Evolutionary conservation across 2,329 filamentous ascomycete species (phyloP), one percentile per base, ranked within the genome.

Genomic region (Neodidymelliopsis sp.): DNA sequence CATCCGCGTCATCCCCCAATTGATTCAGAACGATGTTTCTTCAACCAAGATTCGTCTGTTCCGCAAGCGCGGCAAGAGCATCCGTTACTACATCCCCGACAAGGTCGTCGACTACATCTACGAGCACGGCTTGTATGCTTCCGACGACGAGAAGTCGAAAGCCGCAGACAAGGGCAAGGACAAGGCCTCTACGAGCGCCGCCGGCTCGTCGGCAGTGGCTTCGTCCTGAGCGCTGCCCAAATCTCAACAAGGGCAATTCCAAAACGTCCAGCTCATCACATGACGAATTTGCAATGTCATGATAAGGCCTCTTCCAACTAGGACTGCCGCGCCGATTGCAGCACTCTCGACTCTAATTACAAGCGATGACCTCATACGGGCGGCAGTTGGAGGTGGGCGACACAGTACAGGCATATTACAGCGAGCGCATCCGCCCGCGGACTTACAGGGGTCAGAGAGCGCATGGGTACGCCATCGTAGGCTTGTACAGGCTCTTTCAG

Each of bases 11-110:
- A 93, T 96, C 56, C 88, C 90, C 47, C 90, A 96, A 73, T 83
- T 96, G 40, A 92, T 96, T 37, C 86, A 90, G 58, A 93, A 93
- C 71, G 89, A 94, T 62, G 87, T 94, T 52, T 91, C 87, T 64
- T 91, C 87, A 55, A 86, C 84, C 50, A 86, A 96, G 76, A 92
- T 96, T 53, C 84, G 92, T 30, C 77, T 95, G 3, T 90, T 95
- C 67, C 65, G 70, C 39, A 74, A 73, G 60, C 67, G 70, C 11
- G 70, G 69, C 50, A 73, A 73, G 69, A 72, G 69, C 49, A 74
- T 74, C 30, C 70, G 71, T 19, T 74, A 73, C 65, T 72, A 73
- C 42, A 72, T 74, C n/a, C 71, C 71, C 2, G 68, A 74, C 49
- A 57, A 67, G 53, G 66, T 69, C 6, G 66, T 70, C 34, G 71